Evolutionary conservation across 805 yeast genomes (phyloP), one percentile per base, ranked within the genome.

Genomic region (Cyberlindnera lachancei): DNA sequence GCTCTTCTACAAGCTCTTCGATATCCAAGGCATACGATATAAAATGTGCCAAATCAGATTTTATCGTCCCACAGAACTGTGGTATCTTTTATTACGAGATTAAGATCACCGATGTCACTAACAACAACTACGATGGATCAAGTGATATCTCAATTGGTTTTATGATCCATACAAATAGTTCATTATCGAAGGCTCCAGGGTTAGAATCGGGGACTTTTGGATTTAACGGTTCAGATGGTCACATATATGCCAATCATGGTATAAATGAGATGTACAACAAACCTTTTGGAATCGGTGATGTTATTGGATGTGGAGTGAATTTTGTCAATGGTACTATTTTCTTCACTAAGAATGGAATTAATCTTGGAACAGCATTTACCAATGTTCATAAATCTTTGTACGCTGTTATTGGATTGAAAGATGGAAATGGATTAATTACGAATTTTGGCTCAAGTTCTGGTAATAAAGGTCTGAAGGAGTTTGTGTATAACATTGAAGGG

Each of bases 231-330:
- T 68, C 61, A 37, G 73, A 68, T 31, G 80, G 79, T 0, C 50
- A 55, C 15, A 55, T 63, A 11, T 48, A 52, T 20, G 53, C 60
- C 16, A 53, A 62, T 31, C 66, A 63, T 29, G 59, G 62, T 10
- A 51, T 60, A 4, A 55, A 62, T 12, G 60, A 59, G 26, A 59
- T 55, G 16, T 65, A 59, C 31, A 64, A 64, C 2, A 64, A 68
- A 25, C 57, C 52, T 19, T 78, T 70, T 52, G 72, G 76, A 0
- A 50, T 58, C 22, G 68, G 68, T 15, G 95, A 86, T 54, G 63
- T 71, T 3, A 67, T 88, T 40, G 96, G 96, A 0, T 80, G 88
- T 55, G 96, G 96, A 5, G 67, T 86, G 16, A 80, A 87, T 58
- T 80, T 73, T 45, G 61, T 69, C 12, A 72, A 70, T 25, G 68